phyloP scores from a whole-genome alignment of 2,329 filamentous ascomycete genomes.

The Calcarisporium arbuscula region DNA sequence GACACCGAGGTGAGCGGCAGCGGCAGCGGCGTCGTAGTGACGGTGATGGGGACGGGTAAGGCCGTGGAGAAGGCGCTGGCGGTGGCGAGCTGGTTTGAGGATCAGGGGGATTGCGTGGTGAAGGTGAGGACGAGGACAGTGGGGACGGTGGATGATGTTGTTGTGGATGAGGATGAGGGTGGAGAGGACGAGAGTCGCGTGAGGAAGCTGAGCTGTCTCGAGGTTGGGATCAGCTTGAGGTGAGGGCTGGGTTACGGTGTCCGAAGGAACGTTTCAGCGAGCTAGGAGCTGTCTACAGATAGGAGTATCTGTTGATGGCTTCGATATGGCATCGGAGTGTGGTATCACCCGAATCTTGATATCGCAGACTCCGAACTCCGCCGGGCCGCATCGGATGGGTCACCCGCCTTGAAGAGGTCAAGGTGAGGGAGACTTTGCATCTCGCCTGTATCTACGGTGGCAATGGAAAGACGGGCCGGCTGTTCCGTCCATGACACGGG shows the following conservation, averaged over 20 bases:
- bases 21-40: conserved; percentile 35
- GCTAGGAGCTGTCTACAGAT: too few relatives aligned
- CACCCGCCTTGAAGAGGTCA: too few relatives aligned
- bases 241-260: conserved; percentile 27
- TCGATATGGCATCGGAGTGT: too few relatives aligned
- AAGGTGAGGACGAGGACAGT: conserved; percentile 56
- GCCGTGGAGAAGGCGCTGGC: conserved; percentile 59
- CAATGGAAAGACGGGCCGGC: too few relatives aligned
- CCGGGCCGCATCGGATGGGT: too few relatives aligned
- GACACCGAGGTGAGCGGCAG: conserved; percentile 18
- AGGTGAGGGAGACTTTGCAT: too few relatives aligned
- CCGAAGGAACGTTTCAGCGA: too few relatives aligned
- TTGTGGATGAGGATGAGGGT: conserved; percentile 31
- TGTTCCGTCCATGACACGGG: too few relatives aligned
- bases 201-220: conserved; percentile 45
- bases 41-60: conserved; percentile 58
- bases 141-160: conserved; percentile 61
- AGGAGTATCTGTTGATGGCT: too few relatives aligned
- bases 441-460: too few relatives aligned
- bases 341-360: too few relatives aligned
- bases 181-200: conserved; percentile 32
- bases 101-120: conserved; percentile 52
- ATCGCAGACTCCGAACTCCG: too few relatives aligned
- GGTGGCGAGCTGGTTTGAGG: conserved; percentile 59
- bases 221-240: conserved; percentile 40